Conservation (phyloP, 805 yeast genomes). For the Starmerella vitae region DNA sequence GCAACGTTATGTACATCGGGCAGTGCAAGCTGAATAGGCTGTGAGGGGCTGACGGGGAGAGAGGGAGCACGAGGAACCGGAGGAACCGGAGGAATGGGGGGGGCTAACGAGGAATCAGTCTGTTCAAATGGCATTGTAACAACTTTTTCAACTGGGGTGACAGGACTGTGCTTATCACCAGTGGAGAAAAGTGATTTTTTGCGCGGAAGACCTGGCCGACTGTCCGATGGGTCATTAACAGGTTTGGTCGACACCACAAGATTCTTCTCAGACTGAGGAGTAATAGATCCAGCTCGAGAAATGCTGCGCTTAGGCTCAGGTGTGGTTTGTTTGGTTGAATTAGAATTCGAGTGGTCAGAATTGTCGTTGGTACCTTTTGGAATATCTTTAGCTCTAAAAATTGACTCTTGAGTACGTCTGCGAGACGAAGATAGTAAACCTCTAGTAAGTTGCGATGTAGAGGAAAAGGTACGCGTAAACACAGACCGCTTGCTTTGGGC, state of each 20-base stretch:
- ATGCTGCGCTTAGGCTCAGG: background rate
- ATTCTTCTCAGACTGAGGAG: no score
- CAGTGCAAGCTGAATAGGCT: background rate
- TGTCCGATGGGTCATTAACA: no score
- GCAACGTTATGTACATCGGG: slow-evolving; percentile 6
- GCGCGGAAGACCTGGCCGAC: no score
- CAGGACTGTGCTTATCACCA: no score
- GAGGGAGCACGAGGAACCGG: no score
- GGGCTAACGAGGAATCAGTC: no score
- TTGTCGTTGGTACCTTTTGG: background rate
- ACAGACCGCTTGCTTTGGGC: background rate
- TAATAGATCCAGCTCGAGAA: background rate
- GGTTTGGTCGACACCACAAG: no score
- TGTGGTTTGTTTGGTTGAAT: background rate
- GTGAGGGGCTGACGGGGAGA: no score
- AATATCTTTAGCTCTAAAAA: slow-evolving; percentile 1
- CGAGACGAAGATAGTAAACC: slow-evolving; percentile 2
- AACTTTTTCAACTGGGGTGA: no score
- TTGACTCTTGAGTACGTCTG: slow-evolving; percentile 2
- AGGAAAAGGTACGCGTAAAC: slow-evolving; percentile 2
- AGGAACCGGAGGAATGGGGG: no score
- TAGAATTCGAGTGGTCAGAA: background rate
- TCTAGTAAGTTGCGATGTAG: slow-evolving; percentile 4
- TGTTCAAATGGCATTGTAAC: no score
- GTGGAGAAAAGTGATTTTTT: no score